Percentiles rank a stretch among this genome's conserved stretches.
Evolutionary conservation across 1,284 basidiomycete genomes (phyloP).

Genomic region (Blastosporella zonata): DNA sequence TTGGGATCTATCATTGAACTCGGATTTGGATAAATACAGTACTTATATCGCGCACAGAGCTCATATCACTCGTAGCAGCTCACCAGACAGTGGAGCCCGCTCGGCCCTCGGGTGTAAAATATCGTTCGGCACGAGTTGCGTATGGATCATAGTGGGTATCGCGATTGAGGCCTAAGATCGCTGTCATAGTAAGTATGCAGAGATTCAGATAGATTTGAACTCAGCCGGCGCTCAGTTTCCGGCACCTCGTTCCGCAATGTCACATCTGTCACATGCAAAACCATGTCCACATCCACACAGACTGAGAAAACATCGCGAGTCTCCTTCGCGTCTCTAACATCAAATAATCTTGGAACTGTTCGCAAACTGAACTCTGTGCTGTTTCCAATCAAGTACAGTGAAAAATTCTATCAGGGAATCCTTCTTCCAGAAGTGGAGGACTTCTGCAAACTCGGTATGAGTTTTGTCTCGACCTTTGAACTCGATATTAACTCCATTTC

Average conservation of each 20-base stretch:
- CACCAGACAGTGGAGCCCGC: too few species aligned
- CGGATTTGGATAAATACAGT: too few species aligned
- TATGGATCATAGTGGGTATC: too few species aligned
- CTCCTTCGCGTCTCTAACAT: constrained; percentile 69
- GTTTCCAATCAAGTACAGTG: constrained; percentile 79
- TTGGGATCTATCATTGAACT: too few species aligned
- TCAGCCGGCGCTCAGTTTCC: neutral
- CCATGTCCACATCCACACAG: constrained; percentile 24
- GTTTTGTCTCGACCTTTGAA: constrained; percentile 21
- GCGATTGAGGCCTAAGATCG: too few species aligned
- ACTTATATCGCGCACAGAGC: too few species aligned
- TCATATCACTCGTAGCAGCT: too few species aligned
- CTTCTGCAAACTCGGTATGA: constrained; percentile 75
- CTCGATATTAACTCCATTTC: constrained; percentile 5
- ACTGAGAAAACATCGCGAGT: constrained; percentile 46
- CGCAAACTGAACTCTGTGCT: constrained; percentile 78
- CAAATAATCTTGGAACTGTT: constrained; percentile 79
- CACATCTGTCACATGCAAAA: constrained; percentile 11
- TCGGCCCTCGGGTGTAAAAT: too few species aligned
- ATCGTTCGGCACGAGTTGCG: too few species aligned
- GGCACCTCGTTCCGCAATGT: neutral
- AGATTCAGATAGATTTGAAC: neutral
- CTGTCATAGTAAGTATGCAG: neutral
- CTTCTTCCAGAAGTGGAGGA: constrained; percentile 67
- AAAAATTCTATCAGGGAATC: constrained; percentile 78